These are phyloP conservation scores for Eustoma russellianum DNA, from an alignment of 257 asterid genomes.

Conservation along the genomic window DNA sequence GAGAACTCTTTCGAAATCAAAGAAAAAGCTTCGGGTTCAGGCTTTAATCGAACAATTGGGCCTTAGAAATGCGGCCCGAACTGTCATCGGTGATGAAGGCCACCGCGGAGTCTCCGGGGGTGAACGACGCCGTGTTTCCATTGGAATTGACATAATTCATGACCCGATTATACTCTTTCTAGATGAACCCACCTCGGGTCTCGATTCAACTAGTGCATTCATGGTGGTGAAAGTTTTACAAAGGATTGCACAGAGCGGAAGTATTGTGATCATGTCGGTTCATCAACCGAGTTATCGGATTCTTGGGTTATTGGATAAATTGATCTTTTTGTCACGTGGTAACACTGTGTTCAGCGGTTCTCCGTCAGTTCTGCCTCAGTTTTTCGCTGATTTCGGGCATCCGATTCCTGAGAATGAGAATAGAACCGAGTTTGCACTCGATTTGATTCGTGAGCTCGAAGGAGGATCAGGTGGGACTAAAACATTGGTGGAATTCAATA, in stretches of 20 bases:
- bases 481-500: constrained; percentile 28
- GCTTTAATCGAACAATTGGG: constrained; percentile 27
- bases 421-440: constrained; percentile 29
- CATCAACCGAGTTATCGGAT: constrained; percentile 45
- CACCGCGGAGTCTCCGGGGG: constrained; percentile 36
- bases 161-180: constrained; percentile 38
- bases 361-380: constrained; percentile 18
- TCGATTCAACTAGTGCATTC: constrained; percentile 39
- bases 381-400: constrained; percentile 28
- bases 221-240: constrained; percentile 39
- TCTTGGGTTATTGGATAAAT: constrained; percentile 24
- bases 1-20: constrained; percentile 13
- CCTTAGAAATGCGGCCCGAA: constrained; percentile 23
- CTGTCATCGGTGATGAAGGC: constrained; percentile 31
- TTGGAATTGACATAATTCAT: constrained; percentile 36
- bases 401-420: constrained; percentile 33
- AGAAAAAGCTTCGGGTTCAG: constrained; percentile 18
- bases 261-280: constrained; percentile 38
- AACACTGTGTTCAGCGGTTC: constrained; percentile 30
- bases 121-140: constrained; percentile 38
- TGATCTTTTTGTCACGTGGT: constrained; percentile 30
- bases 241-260: constrained; percentile 38
- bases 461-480: constrained; percentile 19
- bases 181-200: constrained; percentile 45
- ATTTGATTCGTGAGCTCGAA: constrained; percentile 34